Evolutionary conservation across 331 rosid species (phyloP), one percentile per base, ranked within the genome.

Genomic region (Rhamnella rubrinervis): DNA sequence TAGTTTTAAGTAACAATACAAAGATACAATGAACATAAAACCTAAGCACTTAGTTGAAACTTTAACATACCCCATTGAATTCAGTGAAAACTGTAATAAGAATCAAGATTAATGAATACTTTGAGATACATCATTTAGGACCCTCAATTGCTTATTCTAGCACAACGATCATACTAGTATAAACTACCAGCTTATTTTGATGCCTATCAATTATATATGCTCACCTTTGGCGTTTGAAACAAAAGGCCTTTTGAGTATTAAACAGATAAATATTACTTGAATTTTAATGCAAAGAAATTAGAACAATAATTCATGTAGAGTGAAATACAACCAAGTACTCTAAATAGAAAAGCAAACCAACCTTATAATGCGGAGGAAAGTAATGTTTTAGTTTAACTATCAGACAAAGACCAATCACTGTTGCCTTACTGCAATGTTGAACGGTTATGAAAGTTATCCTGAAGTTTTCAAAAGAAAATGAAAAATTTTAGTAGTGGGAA

Each of bases 341-440:
- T 23, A 39, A 18, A 47, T 55, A 25, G 46, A 11, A 6, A 62
- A 21, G 9, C 31, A 59, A 71, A 65, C 72, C 51, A 62, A 93
- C 98, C 93, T 93, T 93, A 76, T 87, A 91, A 81, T 91, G 97
- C 58, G 97, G 91, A 55, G 97, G 97, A 50, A 93, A 93, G 44
- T 63, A 89, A 51, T 89, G 95, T 50, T 84, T 87, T 18, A 91
- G 90, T 74, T 91, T 93, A 35, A 91, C 96, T 80, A 97, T 84
- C 39, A 91, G 96, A 78, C 98, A 91, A 44, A 93, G 87, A 61
- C 98, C 97, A 9, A 93, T 93, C 14, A 93, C 96, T 4, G 98
- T 91, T 35, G 97, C 98, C 97, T 89, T 93, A 65, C 97, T 93
- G 71, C 98, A 93, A 82, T 93, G 97, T 82, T 83, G 98, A 52